Base-by-base conservation (phyloP, 257 asterid species). In the Echites panduratus region DNA sequence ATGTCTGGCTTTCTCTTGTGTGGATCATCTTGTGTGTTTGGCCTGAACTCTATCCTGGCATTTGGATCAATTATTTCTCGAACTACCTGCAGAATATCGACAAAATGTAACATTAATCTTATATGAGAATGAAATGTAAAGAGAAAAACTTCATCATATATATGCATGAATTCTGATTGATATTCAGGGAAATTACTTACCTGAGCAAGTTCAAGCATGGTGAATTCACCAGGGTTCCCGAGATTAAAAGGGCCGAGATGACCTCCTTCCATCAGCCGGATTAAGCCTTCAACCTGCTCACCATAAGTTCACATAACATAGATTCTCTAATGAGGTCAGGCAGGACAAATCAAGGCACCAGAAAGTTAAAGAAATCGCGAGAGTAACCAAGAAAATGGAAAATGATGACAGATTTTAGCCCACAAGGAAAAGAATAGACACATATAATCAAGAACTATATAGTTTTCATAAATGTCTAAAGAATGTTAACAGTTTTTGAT, bases 121-220 rank as follows among this genome's bases (percentile, higher is more conserved):
- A n/a, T n/a, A n/a, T n/a, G n/a, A n/a, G n/a, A n/a, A n/a, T n/a
- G n/a, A 13, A 9, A 1, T 43, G 13, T 45, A 11, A 45, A 32
- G 2, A 45, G n/a, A 45, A 4, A n/a, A 45, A 24, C n/a, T 44
- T 67, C 2, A 56, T 24, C 35, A 22, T 9, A 22, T 41, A 7
- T 7, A 41, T 41, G 7, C 38, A 32, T 41, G 45, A 26, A 41
- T 69, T 6, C 62, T 41, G 12, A 69, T 32, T 32, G 38, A 32
- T 26, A 7, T 29, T 9, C 47, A 69, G 16, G 62, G 7, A 50
- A 29, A 4, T 19, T 16, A 20, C 43, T 16, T 76, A 90, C 98
- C 98, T 87, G 80, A 45, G 96, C 96, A 72, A 92, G 94, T 84
- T 92, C 96, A 70, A 92, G 90, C 96, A 92, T 90, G 66, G 96